These are phyloP conservation scores for Apiospora marii DNA, from an alignment of 2,329 filamentous ascomycete species.

Conservation along the genomic window DNA sequence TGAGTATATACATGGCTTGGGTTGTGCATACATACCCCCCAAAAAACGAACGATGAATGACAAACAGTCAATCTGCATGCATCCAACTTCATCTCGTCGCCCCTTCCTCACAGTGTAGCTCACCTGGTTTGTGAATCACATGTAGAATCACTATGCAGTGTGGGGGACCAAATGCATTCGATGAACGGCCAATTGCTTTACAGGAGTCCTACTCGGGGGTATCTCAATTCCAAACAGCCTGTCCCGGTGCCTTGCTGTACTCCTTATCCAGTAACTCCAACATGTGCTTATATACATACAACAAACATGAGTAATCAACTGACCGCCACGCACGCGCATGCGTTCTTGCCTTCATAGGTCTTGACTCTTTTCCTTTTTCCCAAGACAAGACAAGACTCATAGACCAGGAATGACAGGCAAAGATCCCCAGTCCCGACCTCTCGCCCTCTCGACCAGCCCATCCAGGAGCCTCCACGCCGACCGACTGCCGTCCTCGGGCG, in stretches of 20 bases:
- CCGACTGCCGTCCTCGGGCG: background rate
- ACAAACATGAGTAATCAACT: background rate
- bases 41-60: background rate
- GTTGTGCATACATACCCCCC: background rate
- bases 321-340: background rate
- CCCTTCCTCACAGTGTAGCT: background rate
- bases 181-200: background rate
- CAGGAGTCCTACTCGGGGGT: background rate
- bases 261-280: background rate
- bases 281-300: background rate
- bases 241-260: background rate
- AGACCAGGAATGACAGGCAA: background rate
- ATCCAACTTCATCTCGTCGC: background rate
- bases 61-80: background rate
- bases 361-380: background rate
- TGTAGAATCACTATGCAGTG: background rate
- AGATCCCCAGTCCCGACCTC: conserved; percentile 22
- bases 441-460: conserved; percentile 14
- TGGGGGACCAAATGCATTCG: background rate
- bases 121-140: too few relatives aligned
- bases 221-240: conserved; percentile 11
- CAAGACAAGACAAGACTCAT: background rate
- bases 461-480: conserved; percentile 32
- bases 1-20: conserved; percentile 8
- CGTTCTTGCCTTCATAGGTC: background rate